phyloP scores from a whole-genome alignment of 345 rosid genomes.

The Hibiscus tridactylites region DNA sequence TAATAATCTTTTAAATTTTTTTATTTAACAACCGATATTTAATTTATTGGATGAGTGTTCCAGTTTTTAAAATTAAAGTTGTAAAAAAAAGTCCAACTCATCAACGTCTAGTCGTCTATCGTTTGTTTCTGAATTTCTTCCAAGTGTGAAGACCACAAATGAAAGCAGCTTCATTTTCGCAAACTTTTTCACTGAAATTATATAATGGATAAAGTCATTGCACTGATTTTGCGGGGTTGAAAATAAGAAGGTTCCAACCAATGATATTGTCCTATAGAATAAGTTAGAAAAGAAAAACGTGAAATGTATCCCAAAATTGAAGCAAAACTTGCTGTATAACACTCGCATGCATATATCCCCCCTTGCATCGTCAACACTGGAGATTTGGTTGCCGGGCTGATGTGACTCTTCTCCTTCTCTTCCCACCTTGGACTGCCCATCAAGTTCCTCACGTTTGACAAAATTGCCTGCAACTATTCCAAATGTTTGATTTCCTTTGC shows the following conservation, averaged over 20 bases:
- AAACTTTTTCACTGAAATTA: neutral
- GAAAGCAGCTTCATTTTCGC: neutral
- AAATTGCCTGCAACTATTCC: constrained; percentile 12
- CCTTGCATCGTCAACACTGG: constrained; percentile 12
- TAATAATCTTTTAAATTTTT: too few relatives aligned
- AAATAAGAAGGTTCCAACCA: neutral
- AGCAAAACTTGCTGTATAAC: constrained; percentile 8
- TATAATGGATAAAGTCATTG: neutral
- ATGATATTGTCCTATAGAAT: neutral
- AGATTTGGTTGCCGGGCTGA: constrained; percentile 37
- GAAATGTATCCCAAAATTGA: constrained; percentile 18
- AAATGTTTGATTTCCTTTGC: constrained; percentile 10
- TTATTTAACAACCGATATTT: too few relatives aligned
- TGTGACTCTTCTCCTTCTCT: constrained; percentile 19
- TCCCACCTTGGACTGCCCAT: constrained; percentile 13
- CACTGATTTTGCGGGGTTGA: constrained; percentile 26
- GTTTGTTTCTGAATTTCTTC: too few relatives aligned
- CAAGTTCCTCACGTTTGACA: constrained; percentile 23
- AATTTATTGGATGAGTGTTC: too few relatives aligned
- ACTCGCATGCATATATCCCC: constrained; percentile 10
- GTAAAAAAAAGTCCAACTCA: too few relatives aligned
- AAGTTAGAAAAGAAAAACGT: constrained; percentile 1
- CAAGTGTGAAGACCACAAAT: too few relatives aligned
- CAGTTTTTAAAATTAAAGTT: too few relatives aligned
- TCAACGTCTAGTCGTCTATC: too few relatives aligned